Evolutionary conservation across 805 yeast species (phyloP).

Genomic region (Lachancea kluyveri): DNA sequence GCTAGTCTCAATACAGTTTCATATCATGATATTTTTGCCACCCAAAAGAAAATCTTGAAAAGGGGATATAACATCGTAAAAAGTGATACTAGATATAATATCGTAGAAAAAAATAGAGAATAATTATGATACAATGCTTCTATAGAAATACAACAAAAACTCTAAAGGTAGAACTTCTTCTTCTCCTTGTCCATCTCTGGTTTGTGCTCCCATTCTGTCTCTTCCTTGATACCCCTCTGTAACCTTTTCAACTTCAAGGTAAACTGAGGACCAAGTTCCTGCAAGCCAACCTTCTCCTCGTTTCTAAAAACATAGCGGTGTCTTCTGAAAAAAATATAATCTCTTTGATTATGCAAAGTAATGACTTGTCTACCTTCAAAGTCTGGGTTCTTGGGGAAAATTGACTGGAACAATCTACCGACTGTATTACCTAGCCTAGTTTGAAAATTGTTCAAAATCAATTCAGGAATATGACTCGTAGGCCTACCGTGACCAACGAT

Average conservation of each 20-base stretch:
- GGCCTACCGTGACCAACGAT: constrained; percentile 88
- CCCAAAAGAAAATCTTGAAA: no score
- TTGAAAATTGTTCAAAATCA: constrained; percentile 84
- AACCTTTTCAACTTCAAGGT: constrained; percentile 82
- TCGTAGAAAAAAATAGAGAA: neutral
- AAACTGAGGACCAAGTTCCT: constrained; percentile 95
- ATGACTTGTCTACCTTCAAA: constrained; percentile 93
- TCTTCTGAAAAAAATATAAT: constrained; percentile 89
- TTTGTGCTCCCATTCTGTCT: constrained; percentile 93
- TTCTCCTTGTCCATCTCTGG: constrained; percentile 96
- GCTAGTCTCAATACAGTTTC: no score
- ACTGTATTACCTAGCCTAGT: constrained; percentile 92
- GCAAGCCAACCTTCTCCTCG: constrained; percentile 90
- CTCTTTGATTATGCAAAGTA: constrained; percentile 94
- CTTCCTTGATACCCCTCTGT: constrained; percentile 88
- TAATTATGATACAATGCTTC: neutral
- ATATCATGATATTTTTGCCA: no score
- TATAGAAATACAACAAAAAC: neutral
- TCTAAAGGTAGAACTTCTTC: constrained; percentile 76
- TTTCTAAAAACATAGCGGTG: constrained; percentile 87
- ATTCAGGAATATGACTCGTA: constrained; percentile 87
- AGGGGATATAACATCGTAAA: no score
- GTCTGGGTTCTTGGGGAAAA: constrained; percentile 91
- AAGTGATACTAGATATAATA: no score
- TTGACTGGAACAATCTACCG: constrained; percentile 83